Base-by-base conservation (phyloP, 805 yeast genomes). In the Teunomyces panamensis region DNA sequence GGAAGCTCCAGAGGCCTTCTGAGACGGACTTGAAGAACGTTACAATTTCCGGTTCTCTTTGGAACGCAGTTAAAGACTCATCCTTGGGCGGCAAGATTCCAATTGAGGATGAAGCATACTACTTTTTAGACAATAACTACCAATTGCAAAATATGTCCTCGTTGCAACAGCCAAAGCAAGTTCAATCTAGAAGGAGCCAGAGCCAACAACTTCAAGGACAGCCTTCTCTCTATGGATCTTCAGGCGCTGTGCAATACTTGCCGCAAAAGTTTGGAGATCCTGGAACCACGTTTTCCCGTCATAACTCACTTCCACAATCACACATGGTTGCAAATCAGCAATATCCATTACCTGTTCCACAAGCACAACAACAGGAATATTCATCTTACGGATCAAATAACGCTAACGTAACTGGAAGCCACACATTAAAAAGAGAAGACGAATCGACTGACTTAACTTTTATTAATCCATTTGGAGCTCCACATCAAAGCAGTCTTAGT, bases 1-100 rank as follows among this genome's bases (percentile, higher is more conserved):
- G 84, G 4, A 70, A 68, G 35, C 68, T 90, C 41, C 57, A 64
- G 0, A 69, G 83, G 24, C 96, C 96, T 0, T 69, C 81, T 4
- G 78, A 78, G 35, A 65, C 77, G 6, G 74, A 78, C 6, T 73
- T 88, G 46, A 75, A 76, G 49, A 75, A 80, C 49, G 52, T 81
- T 0, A 63, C 64, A 13, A 74, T 85, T 5, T 69, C 80, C 3
- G 60, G 64, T 13, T 74, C 72, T 9, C 65, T 85, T 36, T 73
- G 83, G 74, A 68, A 67, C 48, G 84, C 87, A 0, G 73, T 84
- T 39, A 79, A 79, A 54, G 81, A 80, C 46, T 72, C 80, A 10
- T 73, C 83, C 0, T 65, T 84, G 16, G 89, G 90, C 1, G 83
- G 83, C 0, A 77, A 79, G 58, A 64, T 65, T 37, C 71, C 70